Conservation (phyloP, 805 yeast species). For the Monosporozyma siamensis region DNA sequence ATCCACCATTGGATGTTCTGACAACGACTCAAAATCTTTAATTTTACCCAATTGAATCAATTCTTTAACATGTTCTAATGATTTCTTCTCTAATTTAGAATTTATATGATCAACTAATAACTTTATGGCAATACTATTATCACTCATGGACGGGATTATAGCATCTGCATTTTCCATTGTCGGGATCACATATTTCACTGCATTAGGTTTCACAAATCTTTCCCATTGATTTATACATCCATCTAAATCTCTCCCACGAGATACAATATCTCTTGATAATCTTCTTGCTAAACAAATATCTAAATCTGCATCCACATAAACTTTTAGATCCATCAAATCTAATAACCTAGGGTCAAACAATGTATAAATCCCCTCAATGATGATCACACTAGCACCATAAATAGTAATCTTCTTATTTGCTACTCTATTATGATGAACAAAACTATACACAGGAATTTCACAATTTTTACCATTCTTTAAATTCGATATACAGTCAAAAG, state of each 20-base stretch:
- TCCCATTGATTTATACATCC: conserved; percentile 90
- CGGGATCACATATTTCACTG: conserved; percentile 63
- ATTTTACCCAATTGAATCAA: conserved; percentile 39
- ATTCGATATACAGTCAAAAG: conserved; percentile 51
- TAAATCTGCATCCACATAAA: conserved; percentile 88
- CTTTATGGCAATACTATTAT: conserved; percentile 69
- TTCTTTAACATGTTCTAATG: conserved; percentile 56
- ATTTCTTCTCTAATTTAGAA: conserved; percentile 58
- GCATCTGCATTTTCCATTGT: conserved; percentile 65
- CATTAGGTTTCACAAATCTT: conserved; percentile 83
- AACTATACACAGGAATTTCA: conserved; percentile 62
- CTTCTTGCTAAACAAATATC: conserved; percentile 89
- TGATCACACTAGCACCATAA: conserved; percentile 89
- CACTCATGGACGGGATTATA: conserved; percentile 84
- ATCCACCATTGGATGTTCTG: conserved; percentile 17
- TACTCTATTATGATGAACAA: conserved; percentile 49
- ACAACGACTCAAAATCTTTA: conserved; percentile 8
- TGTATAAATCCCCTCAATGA: conserved; percentile 86
- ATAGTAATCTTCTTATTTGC: conserved; percentile 62
- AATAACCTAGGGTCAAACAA: conserved; percentile 60
- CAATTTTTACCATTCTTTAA: conserved; percentile 64
- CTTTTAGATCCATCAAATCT: conserved; percentile 72
- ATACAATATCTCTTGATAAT: conserved; percentile 73
- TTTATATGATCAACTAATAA: conserved; percentile 72
- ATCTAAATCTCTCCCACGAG: conserved; percentile 73